Base-by-base conservation (phyloP, 75 land plant species). In the Cupressus sempervirens region DNA sequence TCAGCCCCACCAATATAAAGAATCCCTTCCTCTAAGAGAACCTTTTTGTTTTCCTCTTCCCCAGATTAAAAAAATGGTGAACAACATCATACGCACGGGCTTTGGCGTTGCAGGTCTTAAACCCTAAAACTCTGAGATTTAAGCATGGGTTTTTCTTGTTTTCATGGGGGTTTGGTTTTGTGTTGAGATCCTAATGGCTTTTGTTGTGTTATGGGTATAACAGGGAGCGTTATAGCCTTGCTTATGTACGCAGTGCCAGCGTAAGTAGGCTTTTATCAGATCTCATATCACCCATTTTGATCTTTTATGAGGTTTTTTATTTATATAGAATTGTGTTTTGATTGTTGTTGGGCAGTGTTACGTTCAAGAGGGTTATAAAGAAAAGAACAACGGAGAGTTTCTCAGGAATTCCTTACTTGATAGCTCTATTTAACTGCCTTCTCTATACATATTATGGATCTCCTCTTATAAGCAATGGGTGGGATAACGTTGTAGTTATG, bases 341-440 rank as follows among this genome's bases (percentile, higher is more conserved):
- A n/a, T 68, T 68, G 32, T 29, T 68, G 12, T 68, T n/a, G 73
- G 12, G 36, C 74, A 72, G 74, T 23, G 3, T 72, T 30, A 95
- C 97, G 4, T 95, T 95, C 75, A 83, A 74, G 67, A 91, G 92
- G 86, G 92, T 95, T 12, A 86, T 92, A 46, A 90, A 77, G 91
- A 93, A 88, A 88, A 89, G 85, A 79, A 90, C 91, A 70, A 93
- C 94, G 8, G 94, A 91, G 86, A 88, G 87, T 68, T 96, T 88
- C 87, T 93, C 93, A 29, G 93, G 93, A 41, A 38, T 96, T 26
- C 98, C 96, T 0, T 96, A 96, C 86, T 84, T 92, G 23, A 41
- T 91, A 62, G 94, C 96, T 2, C 90, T 94, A 26, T 87, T 91
- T 67, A 96, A 93, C 84, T 94, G 93, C 79, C 90, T 94, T 87